These are phyloP conservation scores for Phytophthora gonapodyides DNA, from an alignment of 352 stramenopile species.

Conservation along the genomic window DNA sequence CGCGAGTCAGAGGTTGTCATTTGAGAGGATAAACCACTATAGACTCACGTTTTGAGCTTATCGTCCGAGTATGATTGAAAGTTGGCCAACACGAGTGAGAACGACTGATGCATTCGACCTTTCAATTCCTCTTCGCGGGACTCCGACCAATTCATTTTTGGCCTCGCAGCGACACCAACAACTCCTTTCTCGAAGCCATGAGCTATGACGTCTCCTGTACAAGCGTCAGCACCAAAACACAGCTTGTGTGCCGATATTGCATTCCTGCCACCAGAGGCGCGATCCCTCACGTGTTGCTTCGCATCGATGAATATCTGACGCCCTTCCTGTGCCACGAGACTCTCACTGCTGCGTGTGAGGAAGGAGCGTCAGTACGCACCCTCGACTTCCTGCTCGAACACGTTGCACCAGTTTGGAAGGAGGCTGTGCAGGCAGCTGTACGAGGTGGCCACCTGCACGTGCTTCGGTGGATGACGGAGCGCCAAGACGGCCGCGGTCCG, in stretches of 20 bases:
- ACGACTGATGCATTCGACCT: no score
- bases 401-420: neutral
- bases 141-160: no score
- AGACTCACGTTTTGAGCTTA: no score
- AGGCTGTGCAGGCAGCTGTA: neutral
- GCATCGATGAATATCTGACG: slow-evolving; percentile 11
- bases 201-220: no score
- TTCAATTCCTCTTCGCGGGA: no score
- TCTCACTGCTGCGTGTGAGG: slow-evolving; percentile 16
- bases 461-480: slow-evolving; percentile 13
- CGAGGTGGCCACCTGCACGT: slow-evolving; percentile 7
- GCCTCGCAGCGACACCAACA: no score
- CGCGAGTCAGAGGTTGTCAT: no score
- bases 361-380: neutral
- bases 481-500: slow-evolving; percentile 3
- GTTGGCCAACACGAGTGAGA: no score
- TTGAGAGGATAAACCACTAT: no score
- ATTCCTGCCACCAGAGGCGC: neutral
- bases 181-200: no score
- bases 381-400: slow-evolving; percentile 5
- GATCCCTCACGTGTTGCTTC: slow-evolving; percentile 1
- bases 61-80: no score
- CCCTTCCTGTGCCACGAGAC: neutral
- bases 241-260: slow-evolving; percentile 4
- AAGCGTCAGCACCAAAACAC: neutral